Conservation (phyloP, 352 stramenopile genomes). For the Thraustotheca clavata region DNA sequence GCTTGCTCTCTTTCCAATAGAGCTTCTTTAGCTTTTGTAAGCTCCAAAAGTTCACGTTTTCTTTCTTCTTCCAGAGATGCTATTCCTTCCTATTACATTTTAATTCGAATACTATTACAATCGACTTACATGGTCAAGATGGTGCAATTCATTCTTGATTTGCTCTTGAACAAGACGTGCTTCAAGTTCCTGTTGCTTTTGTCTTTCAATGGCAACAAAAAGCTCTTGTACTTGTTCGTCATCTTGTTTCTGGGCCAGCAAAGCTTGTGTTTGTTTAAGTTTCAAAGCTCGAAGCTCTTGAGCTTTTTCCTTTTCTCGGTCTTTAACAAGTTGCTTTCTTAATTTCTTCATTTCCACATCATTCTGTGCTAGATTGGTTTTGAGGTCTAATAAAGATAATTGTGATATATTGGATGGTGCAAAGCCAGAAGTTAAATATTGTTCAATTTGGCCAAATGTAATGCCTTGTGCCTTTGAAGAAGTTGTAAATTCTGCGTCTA, state of each 20-base stretch:
- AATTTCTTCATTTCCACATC: constrained; percentile 14
- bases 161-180: constrained; percentile 6
- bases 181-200: constrained; percentile 10
- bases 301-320: constrained; percentile 16
- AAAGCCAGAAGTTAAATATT: not conserved
- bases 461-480: not conserved
- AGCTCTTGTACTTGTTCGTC: constrained; percentile 8
- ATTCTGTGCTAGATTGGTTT: constrained; percentile 2
- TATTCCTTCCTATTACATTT: constrained; percentile 1
- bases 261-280: constrained; percentile 4
- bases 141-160: constrained; percentile 8
- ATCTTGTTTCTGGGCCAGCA: constrained; percentile 1
- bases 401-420: not conserved
- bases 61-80: constrained; percentile 8
- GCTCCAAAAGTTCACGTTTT: constrained; percentile 10
- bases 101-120: not conserved
- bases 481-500: not conserved
- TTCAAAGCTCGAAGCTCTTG: constrained; percentile 16
- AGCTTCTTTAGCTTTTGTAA: not conserved
- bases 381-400: constrained; percentile 13
- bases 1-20: not conserved
- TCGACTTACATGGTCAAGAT: constrained; percentile 1
- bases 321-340: not conserved
- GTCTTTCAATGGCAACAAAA: constrained; percentile 9
- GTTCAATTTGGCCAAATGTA: constrained; percentile 1